Percentiles rank a stretch among this genome's conserved stretches.
Evolutionary conservation across 2,329 filamentous ascomycete genomes (phyloP).

Genomic region (Alternaria arbusti): DNA sequence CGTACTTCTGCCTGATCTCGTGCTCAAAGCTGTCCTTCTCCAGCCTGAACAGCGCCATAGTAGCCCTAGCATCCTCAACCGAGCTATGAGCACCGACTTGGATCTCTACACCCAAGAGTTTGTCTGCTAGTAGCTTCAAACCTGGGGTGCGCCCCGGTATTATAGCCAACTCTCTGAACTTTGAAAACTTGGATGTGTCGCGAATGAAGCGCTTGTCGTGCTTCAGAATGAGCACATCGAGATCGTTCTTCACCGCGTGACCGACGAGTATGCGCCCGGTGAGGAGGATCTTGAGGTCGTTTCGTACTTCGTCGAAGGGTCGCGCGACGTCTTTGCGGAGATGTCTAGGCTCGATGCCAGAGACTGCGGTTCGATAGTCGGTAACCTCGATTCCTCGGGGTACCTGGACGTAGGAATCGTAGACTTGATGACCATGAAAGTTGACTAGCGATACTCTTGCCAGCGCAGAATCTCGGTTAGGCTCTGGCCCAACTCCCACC

Average conservation of each 20-base stretch:
- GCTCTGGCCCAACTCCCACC: slow-evolving; percentile 78
- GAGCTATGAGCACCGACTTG: slow-evolving; percentile 67
- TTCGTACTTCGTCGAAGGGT: slow-evolving; percentile 77
- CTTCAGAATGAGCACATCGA: slow-evolving; percentile 74
- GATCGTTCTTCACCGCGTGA: slow-evolving; percentile 81
- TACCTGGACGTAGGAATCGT: slow-evolving; percentile 89
- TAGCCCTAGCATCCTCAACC: slow-evolving; percentile 80
- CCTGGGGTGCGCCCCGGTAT: slow-evolving; percentile 70
- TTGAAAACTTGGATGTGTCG: slow-evolving; percentile 80
- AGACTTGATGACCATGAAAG: slow-evolving; percentile 89
- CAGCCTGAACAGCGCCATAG: slow-evolving; percentile 86
- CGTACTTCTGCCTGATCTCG: slow-evolving; percentile 73
- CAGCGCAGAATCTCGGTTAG: slow-evolving; percentile 74
- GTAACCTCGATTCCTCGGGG: slow-evolving; percentile 72
- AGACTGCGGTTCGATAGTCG: slow-evolving; percentile 88
- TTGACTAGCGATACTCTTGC: slow-evolving; percentile 91
- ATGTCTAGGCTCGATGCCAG: slow-evolving; percentile 77
- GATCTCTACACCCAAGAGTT: slow-evolving; percentile 65
- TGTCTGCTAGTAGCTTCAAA: slow-evolving; percentile 64
- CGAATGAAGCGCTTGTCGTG: slow-evolving; percentile 81
- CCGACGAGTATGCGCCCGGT: slow-evolving; percentile 77
- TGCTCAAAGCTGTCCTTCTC: slow-evolving; percentile 86
- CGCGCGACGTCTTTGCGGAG: slow-evolving; percentile 62
- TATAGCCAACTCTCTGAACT: slow-evolving; percentile 72
- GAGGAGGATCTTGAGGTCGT: slow-evolving; percentile 71